Conservation (phyloP, 2,329 filamentous ascomycete genomes). For the Tolypocladium amazonense region DNA sequence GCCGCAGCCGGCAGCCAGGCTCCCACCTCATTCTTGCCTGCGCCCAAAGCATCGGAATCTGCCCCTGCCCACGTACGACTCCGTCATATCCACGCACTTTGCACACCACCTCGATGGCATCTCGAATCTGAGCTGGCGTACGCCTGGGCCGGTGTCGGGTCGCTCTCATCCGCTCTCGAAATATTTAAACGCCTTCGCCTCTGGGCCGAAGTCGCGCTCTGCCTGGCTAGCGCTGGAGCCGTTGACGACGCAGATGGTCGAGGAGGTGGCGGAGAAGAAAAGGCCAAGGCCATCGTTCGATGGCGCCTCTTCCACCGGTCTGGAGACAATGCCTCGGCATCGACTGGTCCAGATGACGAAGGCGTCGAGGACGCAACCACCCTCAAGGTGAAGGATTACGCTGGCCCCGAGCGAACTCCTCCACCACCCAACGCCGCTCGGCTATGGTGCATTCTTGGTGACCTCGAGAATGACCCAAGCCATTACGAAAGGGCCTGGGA, state of each 20-base stretch:
- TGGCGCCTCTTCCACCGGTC: conserved; percentile 68
- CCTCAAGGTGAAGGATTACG: conserved; percentile 42
- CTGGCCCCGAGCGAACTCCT: conserved; percentile 55
- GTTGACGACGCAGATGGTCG: conserved; percentile 48
- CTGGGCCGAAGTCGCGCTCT: conserved; percentile 92
- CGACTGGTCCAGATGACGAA: conserved; percentile 36
- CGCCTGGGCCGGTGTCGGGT: conserved; percentile 84
- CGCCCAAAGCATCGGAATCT: conserved; percentile 63
- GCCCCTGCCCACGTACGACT: conserved; percentile 69
- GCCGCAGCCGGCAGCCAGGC: conserved; percentile 20
- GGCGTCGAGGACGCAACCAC: conserved; percentile 41
- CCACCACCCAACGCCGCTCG: conserved; percentile 75
- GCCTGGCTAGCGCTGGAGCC: conserved; percentile 54
- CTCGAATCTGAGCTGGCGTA: conserved; percentile 87
- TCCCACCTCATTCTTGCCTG: conserved; percentile 72
- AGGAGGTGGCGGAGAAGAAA: conserved; percentile 58
- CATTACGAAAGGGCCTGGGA: conserved; percentile 85
- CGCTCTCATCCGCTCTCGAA: conserved; percentile 78
- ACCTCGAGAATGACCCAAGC: conserved; percentile 63
- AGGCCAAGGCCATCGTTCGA: conserved; percentile 66
- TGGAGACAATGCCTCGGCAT: conserved; percentile 14
- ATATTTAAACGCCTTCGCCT: conserved; percentile 90
- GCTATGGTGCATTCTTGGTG: conserved; percentile 86
- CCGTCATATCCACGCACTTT: conserved; percentile 73
- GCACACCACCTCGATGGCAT: conserved; percentile 82